phyloP scores from a whole-genome alignment of 306 rosid species.

The Quercus rubra region DNA sequence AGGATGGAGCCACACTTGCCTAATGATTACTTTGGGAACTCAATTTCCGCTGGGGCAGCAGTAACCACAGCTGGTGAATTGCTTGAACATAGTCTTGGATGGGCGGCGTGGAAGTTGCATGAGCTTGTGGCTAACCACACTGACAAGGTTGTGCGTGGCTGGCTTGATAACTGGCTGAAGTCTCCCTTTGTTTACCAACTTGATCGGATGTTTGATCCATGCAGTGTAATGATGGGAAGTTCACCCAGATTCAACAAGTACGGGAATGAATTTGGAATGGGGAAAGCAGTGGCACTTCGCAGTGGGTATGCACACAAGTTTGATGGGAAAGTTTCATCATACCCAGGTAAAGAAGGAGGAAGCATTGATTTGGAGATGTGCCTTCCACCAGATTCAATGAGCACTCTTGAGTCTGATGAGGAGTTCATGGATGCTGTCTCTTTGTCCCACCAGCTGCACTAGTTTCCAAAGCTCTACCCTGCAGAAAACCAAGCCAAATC shows the following conservation, averaged over 20 bases:
- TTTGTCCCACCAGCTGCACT: too few relatives aligned
- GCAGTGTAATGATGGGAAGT: too few relatives aligned
- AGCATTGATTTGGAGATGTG: slow-evolving; percentile 58
- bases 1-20: slow-evolving; percentile 50
- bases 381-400: slow-evolving; percentile 38
- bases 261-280: too few relatives aligned
- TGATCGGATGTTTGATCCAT: neutral
- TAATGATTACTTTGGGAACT: slow-evolving; percentile 53
- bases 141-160: neutral
- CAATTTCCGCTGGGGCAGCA: neutral
- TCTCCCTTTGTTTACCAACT: neutral
- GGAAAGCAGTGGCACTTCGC: too few relatives aligned
- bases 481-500: too few relatives aligned
- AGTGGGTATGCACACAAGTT: too few relatives aligned
- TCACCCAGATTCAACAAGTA: too few relatives aligned
- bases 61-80: slow-evolving; percentile 32
- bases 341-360: slow-evolving; percentile 47
- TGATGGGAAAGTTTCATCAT: slow-evolving; percentile 30
- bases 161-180: slow-evolving; percentile 23
- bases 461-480: too few relatives aligned
- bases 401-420: slow-evolving; percentile 37
- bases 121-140: slow-evolving; percentile 28
- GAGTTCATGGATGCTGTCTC: slow-evolving; percentile 32
- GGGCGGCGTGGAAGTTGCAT: slow-evolving; percentile 62
- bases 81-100: slow-evolving; percentile 34